phyloP scores from a whole-genome alignment of 2,329 filamentous ascomycete genomes.

The Diaporthe sp. region DNA sequence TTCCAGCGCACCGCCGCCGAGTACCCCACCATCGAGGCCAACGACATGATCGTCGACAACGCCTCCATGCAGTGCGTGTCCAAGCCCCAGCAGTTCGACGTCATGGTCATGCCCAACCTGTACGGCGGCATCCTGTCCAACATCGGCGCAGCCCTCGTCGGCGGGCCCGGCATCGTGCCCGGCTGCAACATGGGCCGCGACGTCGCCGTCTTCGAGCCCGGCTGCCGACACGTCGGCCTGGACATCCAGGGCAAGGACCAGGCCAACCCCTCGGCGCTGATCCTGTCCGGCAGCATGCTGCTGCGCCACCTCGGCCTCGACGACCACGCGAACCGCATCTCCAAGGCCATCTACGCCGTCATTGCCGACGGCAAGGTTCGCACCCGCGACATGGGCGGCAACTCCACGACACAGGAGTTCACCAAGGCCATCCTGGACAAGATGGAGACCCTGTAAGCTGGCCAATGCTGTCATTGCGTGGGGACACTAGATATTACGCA shows the following conservation, averaged over 20 bases:
- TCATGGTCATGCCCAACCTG: slow-evolving; percentile 99
- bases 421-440: slow-evolving; percentile 93
- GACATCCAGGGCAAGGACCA: slow-evolving; percentile 99
- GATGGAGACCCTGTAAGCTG: slow-evolving; percentile 81
- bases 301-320: slow-evolving; percentile 97
- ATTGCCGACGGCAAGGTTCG: slow-evolving; percentile 91
- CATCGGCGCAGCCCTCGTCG: slow-evolving; percentile 96
- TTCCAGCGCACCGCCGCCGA: slow-evolving; percentile 95
- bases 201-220: slow-evolving; percentile 97
- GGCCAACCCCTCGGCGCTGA: slow-evolving; percentile 96
- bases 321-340: slow-evolving; percentile 98
- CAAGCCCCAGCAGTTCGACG: slow-evolving; percentile 97
- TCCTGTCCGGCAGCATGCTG: slow-evolving; percentile 97
- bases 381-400: slow-evolving; percentile 96
- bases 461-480: not conserved
- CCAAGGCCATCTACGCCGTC: slow-evolving; percentile 81
- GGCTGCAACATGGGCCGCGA: slow-evolving; percentile 99
- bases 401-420: slow-evolving; percentile 92
- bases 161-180: slow-evolving; percentile 95
- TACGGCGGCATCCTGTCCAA: slow-evolving; percentile 99
- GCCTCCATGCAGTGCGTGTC: slow-evolving; percentile 99
- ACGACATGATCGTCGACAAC: slow-evolving; percentile 99
- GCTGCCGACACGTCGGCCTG: slow-evolving; percentile 98
- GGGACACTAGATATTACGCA: not conserved
- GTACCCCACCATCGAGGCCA: slow-evolving; percentile 94